Conservation (phyloP, 140 eudicot species). For the Bidens hawaiensis region DNA sequence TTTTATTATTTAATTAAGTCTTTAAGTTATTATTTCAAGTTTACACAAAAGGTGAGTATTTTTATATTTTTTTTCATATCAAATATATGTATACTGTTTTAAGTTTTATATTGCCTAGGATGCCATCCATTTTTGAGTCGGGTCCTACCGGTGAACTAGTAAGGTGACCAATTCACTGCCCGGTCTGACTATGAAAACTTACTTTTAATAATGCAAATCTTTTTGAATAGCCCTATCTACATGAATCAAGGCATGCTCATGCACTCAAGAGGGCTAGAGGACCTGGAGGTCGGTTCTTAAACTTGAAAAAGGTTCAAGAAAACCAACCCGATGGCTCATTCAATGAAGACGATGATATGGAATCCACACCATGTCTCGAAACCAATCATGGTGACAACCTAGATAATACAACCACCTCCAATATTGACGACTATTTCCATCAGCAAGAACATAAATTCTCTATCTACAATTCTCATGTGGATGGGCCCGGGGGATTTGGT, state of each 20-base stretch:
- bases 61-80: too few relatives aligned
- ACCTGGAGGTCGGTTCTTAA: conserved; percentile 72
- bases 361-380: conserved; percentile 9
- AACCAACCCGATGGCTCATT: conserved; percentile 12
- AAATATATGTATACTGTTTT: too few relatives aligned
- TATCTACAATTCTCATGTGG: conserved; percentile 25
- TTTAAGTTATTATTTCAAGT: too few relatives aligned
- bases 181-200: too few relatives aligned
- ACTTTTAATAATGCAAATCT: neutral
- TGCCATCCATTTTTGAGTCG: too few relatives aligned
- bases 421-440: conserved; percentile 30
- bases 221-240: conserved; percentile 62
- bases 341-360: conserved; percentile 20
- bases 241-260: conserved; percentile 76
- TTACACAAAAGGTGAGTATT: too few relatives aligned
- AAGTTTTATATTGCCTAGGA: too few relatives aligned
- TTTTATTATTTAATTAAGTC: too few relatives aligned
- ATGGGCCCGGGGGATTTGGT: conserved; percentile 22
- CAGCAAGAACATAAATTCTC: conserved; percentile 44
- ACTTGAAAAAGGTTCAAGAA: conserved; percentile 48
- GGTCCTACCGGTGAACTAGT: too few relatives aligned
- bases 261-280: conserved; percentile 83
- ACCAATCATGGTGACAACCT: conserved; percentile 26
- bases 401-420: conserved; percentile 32
- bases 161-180: too few relatives aligned